A percentile compares a stretch with the other conserved stretches of the same genome.
Conservation (phyloP, 176 grass and related monocot genomes). For the Phragmites australis region DNA sequence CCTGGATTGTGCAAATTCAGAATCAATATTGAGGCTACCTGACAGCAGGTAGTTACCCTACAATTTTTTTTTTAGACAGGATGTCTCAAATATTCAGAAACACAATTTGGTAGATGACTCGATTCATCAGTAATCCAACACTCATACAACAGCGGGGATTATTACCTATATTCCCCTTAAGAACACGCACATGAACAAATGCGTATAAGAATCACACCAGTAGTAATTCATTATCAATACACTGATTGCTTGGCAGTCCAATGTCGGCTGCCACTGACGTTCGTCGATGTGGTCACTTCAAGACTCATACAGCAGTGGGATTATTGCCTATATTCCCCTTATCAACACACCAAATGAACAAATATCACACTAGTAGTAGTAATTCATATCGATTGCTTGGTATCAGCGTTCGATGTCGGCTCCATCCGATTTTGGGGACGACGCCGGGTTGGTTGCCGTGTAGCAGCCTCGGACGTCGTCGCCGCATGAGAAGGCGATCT, state of each 20-base stretch:
- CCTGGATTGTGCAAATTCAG: neutral
- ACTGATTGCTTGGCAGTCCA: neutral
- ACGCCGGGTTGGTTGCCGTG: neutral
- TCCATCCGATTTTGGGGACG: constrained; percentile 26
- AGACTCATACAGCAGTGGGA: neutral
- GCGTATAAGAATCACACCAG: constrained; percentile 30
- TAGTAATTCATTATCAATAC: constrained; percentile 17
- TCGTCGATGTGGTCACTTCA: no score
- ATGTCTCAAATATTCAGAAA: neutral
- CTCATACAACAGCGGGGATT: constrained; percentile 26
- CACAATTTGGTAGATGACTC: neutral
- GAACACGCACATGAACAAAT: neutral
- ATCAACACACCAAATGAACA: neutral
- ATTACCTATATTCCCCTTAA: constrained; percentile 46
- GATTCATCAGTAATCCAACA: neutral
- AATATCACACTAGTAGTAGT: constrained; percentile 33
- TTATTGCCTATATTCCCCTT: constrained; percentile 51
- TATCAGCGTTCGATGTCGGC: constrained; percentile 29
- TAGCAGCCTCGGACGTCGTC: constrained; percentile 53
- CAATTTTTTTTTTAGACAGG: neutral
- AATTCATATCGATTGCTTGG: constrained; percentile 11
- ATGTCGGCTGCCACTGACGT: no score
- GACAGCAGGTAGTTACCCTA: neutral
- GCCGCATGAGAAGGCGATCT: constrained; percentile 68
- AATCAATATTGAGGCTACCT: neutral